Evolutionary conservation across 805 yeast genomes (phyloP).

Genomic region (Cyberlindnera meyerae): DNA sequence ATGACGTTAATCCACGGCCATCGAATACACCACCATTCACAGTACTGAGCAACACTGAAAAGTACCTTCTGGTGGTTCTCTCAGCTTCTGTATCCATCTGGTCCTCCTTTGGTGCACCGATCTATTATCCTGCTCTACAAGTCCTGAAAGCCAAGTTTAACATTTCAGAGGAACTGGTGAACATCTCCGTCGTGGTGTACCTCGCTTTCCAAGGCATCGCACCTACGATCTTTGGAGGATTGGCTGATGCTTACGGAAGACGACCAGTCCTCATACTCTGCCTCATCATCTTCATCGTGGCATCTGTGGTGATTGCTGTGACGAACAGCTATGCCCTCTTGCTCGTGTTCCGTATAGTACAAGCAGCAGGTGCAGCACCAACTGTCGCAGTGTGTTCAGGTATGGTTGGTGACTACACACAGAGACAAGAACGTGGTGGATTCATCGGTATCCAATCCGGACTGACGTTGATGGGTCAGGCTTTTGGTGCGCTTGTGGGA

Average conservation of each 20-base stretch:
- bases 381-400: constrained; percentile 68
- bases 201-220: constrained; percentile 70
- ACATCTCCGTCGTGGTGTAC: constrained; percentile 72
- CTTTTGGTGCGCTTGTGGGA: constrained; percentile 72
- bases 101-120: constrained; percentile 70
- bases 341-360: constrained; percentile 65
- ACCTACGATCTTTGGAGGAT: constrained; percentile 63
- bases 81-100: constrained; percentile 51
- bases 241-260: constrained; percentile 70
- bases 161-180: constrained; percentile 52
- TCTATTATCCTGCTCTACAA: constrained; percentile 77
- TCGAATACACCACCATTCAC: constrained; percentile 27
- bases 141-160: constrained; percentile 49
- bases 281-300: constrained; percentile 48
- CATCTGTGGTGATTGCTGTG: constrained; percentile 63
- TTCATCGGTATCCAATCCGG: constrained; percentile 64
- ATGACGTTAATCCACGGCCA: not conserved
- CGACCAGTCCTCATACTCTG: constrained; percentile 60
- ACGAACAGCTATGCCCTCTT: constrained; percentile 54
- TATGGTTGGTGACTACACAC: constrained; percentile 67
- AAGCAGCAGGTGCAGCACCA: constrained; percentile 75
- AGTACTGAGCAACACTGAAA: constrained; percentile 39
- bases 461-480: constrained; percentile 64
- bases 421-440: constrained; percentile 62
- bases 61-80: constrained; percentile 33